These are phyloP conservation scores for Macrophomina pseudophaseolina DNA, from an alignment of 2,329 filamentous ascomycete species.

Conservation along the genomic window DNA sequence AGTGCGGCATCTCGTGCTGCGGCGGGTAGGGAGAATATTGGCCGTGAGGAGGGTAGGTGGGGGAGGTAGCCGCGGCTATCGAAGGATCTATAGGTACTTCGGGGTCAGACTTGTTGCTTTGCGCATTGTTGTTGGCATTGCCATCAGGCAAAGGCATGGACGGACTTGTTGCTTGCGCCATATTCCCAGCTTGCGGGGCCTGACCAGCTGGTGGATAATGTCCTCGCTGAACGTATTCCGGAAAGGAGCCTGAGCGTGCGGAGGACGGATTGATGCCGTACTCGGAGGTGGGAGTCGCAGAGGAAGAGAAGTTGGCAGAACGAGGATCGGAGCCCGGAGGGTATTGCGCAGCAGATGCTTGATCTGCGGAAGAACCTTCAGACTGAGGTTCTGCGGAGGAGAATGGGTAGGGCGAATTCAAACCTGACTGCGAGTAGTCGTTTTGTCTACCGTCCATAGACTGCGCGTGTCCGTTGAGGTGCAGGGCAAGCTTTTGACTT, in stretches of 20 bases:
- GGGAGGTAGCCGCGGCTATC: constrained; percentile 90
- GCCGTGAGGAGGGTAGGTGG: constrained; percentile 79
- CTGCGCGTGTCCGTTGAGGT: constrained; percentile 47
- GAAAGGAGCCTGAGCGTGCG: constrained; percentile 82
- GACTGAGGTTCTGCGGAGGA: constrained; percentile 64
- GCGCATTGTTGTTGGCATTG: constrained; percentile 68
- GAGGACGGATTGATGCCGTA: constrained; percentile 79
- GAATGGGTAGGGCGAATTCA: constrained; percentile 61
- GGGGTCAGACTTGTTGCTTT: constrained; percentile 87
- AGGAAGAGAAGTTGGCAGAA: constrained; percentile 72
- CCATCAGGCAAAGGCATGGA: constrained; percentile 87
- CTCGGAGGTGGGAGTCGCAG: constrained; percentile 85
- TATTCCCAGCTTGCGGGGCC: constrained; percentile 80
- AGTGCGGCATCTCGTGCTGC: constrained; percentile 85
- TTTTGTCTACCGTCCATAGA: constrained; percentile 61
- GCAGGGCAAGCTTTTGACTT: constrained; percentile 46
- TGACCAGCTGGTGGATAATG: constrained; percentile 80
- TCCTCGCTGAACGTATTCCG: constrained; percentile 82
- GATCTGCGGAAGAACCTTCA: constrained; percentile 88
- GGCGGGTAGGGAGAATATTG: constrained; percentile 88
- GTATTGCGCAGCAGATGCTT: constrained; percentile 91
- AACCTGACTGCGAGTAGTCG: constrained; percentile 61
- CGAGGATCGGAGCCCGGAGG: constrained; percentile 80
- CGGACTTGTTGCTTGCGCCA: constrained; percentile 99
- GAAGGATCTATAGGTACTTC: constrained; percentile 99